phyloP scores from a whole-genome alignment of 2,329 filamentous ascomycete genomes.

The Penicillium sp. region DNA sequence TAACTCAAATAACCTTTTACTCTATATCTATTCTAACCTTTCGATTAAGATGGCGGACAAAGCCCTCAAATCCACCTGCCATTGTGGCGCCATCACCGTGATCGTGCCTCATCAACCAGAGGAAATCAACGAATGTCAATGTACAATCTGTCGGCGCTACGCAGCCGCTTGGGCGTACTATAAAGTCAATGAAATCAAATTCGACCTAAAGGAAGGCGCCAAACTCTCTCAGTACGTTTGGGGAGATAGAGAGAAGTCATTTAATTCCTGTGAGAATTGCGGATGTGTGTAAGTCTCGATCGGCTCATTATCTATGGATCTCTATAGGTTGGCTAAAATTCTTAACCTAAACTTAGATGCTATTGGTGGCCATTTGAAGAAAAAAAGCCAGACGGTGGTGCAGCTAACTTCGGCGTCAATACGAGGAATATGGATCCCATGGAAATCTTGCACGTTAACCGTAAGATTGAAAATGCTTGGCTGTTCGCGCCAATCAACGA shows the following conservation, averaged over 20 bases:
- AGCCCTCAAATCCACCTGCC: constrained; percentile 8
- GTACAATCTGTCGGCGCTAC: constrained; percentile 14
- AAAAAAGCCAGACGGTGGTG: background rate
- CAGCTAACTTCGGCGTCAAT: constrained; percentile 4
- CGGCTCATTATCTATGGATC: background rate
- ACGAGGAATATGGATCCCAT: constrained; percentile 12
- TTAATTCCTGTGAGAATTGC: constrained; percentile 10
- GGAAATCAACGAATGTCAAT: constrained; percentile 15
- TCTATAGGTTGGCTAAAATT: background rate
- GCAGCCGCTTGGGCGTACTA: constrained; percentile 13
- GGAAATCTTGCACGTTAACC: constrained; percentile 6
- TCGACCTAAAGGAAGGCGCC: constrained; percentile 6
- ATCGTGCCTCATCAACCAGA: constrained; percentile 5
- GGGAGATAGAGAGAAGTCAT: constrained; percentile 7
- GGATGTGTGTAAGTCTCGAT: constrained; percentile 11
- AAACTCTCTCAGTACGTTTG: constrained; percentile 8
- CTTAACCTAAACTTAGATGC: background rate
- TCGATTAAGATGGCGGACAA: constrained; percentile 6
- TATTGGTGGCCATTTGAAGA: constrained; percentile 8
- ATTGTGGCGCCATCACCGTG: constrained; percentile 10
- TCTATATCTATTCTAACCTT: background rate
- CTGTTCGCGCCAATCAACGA: constrained; percentile 3
- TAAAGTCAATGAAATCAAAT: constrained; percentile 10
- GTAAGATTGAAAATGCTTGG: constrained; percentile 6
- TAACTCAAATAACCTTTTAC: background rate